Conservation (phyloP, 2,329 filamentous ascomycete genomes). For the Pseudopyricularia javanii region DNA sequence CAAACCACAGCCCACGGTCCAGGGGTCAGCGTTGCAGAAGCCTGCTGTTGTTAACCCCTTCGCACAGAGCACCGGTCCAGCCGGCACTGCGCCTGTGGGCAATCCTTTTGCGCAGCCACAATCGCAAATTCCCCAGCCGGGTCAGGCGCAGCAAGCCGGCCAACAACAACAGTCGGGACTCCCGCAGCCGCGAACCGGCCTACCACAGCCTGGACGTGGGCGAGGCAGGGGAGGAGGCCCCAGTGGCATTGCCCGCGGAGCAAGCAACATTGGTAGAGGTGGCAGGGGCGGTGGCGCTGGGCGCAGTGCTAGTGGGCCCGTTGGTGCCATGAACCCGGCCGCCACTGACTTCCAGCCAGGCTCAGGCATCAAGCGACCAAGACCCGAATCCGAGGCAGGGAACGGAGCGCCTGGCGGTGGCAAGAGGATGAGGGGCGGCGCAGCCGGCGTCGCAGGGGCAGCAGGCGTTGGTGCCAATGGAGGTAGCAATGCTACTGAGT, state of each 20-base stretch:
- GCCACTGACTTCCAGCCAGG: conserved; percentile 36
- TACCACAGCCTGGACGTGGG: conserved; percentile 8
- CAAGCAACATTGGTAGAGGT: conserved; percentile 10
- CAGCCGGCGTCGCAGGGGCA: conserved; percentile 9
- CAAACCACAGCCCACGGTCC: conserved; percentile 2
- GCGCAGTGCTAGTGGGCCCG: conserved; percentile 24
- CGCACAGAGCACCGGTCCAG: not conserved
- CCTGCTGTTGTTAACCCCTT: not conserved
- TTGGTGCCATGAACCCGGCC: conserved; percentile 32
- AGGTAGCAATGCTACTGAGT: not conserved
- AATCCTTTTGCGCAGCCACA: conserved; percentile 11
- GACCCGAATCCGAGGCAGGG: conserved; percentile 30
- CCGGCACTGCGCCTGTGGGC: not conserved
- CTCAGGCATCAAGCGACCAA: conserved; percentile 36
- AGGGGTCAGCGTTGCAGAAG: not conserved
- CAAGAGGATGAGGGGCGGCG: conserved; percentile 23
- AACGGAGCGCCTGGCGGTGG: conserved; percentile 16
- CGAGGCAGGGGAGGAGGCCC: conserved; percentile 9
- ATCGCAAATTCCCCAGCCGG: conserved; percentile 6
- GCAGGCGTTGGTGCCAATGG: no score
- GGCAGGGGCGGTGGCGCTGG: conserved; percentile 13
- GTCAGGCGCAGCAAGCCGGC: conserved; percentile 5
- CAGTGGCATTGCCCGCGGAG: conserved; percentile 11
- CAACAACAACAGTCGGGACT: conserved; percentile 5
- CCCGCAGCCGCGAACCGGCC: conserved; percentile 11